Base-by-base conservation (phyloP, 352 stramenopile genomes). In the Globisporangium emineosum region DNA sequence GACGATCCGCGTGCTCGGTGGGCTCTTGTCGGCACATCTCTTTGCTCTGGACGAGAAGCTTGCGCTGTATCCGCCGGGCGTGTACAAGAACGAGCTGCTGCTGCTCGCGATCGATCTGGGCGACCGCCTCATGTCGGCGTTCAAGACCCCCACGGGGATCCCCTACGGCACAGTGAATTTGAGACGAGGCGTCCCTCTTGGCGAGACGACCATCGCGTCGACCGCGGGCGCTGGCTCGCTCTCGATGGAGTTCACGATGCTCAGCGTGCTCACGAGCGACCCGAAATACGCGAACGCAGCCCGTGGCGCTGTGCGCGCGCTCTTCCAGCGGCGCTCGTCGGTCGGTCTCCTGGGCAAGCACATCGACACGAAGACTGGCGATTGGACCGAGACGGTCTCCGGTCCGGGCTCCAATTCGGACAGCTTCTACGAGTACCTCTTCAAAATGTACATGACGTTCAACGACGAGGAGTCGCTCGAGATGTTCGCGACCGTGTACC, bases 81-180 rank as follows among this genome's bases (percentile, higher is more conserved):
- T 68, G 33, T 99, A 99, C 75, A 76, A 98, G 55, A 90, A 83
- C 15, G 87, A 93, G 63, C 80, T 99, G 10, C 75, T 99, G 35
- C 47, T 68, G 17, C 79, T 99, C 32, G 97, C 97, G 1, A 66
- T 94, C 19, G 98, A 99, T 73, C 79, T 99, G 52, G 97, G 85
- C 2, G 82, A 98, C 32, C 89, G 98, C 3, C 74, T 99, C 5
- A 73, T 99, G 63, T 88, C 91, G 21, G 97, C 97, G 42, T 99
- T 99, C 77, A 72, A 97, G 43, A 99, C 97, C 1, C 67, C 78
- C 27, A 99, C 96, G 29, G 88, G 85, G 7, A 99, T 99, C 71
- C 97, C 97, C 19, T 99, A 96, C 70, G 96, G 97, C 25, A 99
- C 96, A 3, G 96, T 99, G 15, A 99, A 99, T 70, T 64, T 99